Base-by-base conservation (phyloP, 305 asterid genomes). In the Solanum aculeatissimum region DNA sequence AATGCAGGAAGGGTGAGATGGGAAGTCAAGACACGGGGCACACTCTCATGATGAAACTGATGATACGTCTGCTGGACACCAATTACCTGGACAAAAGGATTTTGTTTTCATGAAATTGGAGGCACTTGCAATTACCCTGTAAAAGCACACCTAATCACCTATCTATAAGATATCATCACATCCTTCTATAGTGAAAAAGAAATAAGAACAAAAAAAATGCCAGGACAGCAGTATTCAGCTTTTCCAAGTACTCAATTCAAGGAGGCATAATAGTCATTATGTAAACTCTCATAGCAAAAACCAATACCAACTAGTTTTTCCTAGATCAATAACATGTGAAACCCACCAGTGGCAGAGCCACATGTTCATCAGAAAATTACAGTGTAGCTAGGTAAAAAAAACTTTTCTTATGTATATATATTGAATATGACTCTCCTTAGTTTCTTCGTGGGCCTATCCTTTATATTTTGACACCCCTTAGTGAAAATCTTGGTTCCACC, bases 61-160 rank as follows among this genome's bases (percentile, higher is more conserved):
- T 94, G 92, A 88, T 87, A 94, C 0, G 98, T 95, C 89, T 93
- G 99, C 89, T 95, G 99, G 87, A 94, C 53, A 57, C 99, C 99
- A 35, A 87, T 90, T 86, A 93, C 98, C 99, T 96, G 97, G 85
- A 87, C 47, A 65, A 72, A 29, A 85, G n/a, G 69, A 87, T 78
- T 80, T 84, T 74, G 60, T 7, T 84, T 60, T 85, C 71, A 84
- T 18, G 83, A 68, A 75, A 75, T 75, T 25, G 80, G 77, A 80
- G 85, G 60, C 42, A 47, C 43, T 75, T 75, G 42, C 40, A 72
- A 72, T 4, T 23, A 72, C 80, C 58, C 58, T 43, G 60, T 47
- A 13, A 70, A 70, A n/a, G n/a, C 55, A 27, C 43, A 74, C 81
- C 25, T 60, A 60, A 60, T 23, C 66, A 58, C 66, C 5, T 47